A percentile compares a stretch with the other conserved stretches of the same genome.
These are phyloP conservation scores for Crassisporium funariophilum DNA, from an alignment of 768 basidiomycete species.

Conservation along the genomic window DNA sequence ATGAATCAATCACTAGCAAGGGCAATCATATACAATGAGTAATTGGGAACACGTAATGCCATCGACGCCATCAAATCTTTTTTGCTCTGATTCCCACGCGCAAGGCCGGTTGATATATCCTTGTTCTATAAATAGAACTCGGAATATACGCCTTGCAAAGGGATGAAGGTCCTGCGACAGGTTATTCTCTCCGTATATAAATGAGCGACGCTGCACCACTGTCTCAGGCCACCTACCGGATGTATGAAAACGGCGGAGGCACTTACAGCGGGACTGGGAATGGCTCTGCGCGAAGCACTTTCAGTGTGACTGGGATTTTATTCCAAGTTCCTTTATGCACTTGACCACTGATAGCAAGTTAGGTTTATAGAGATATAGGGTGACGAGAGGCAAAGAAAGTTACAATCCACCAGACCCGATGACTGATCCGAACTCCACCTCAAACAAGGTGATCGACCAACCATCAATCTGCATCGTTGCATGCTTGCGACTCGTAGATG, in stretches of 20 bases:
- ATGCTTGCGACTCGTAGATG: constrained; percentile 17
- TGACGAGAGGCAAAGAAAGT: background rate
- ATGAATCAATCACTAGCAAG: too few species aligned
- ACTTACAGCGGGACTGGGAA: constrained; percentile 14
- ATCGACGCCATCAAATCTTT: too few species aligned
- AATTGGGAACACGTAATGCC: too few species aligned
- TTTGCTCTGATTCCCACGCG: too few species aligned
- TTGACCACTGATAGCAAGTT: constrained; percentile 13
- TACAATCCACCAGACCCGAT: constrained; percentile 31
- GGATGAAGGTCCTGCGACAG: too few species aligned
- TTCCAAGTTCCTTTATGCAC: constrained; percentile 26
- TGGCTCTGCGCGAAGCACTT: constrained; percentile 19
- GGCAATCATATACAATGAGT: too few species aligned
- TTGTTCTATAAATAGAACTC: too few species aligned
- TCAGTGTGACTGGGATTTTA: constrained; percentile 23
- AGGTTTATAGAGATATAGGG: background rate
- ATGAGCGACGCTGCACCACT: too few species aligned
- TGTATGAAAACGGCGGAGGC: background rate
- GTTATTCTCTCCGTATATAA: too few species aligned
- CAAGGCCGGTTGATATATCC: too few species aligned
- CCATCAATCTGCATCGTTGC: constrained; percentile 17
- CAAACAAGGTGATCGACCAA: constrained; percentile 28
- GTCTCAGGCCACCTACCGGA: constrained; percentile 5
- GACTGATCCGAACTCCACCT: constrained; percentile 23
- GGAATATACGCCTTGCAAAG: too few species aligned